Conservation (phyloP, 2,329 filamentous ascomycete genomes). For the Epicoccum sorghinum region DNA sequence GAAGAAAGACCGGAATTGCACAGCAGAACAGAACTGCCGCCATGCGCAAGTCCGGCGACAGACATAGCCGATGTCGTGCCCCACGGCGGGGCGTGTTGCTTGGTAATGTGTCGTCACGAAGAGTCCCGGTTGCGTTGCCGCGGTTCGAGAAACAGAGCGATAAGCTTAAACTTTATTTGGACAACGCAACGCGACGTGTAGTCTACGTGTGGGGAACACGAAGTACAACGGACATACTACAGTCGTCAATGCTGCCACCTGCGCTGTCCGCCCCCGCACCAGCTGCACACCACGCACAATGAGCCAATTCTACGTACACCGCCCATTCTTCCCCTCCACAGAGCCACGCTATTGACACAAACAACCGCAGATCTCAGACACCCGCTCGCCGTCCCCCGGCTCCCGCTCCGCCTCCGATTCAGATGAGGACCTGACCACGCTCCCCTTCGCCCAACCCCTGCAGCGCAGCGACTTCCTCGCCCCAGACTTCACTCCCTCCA, state of each 20-base stretch:
- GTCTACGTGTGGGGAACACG: no score
- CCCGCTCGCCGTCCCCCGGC: constrained; percentile 6
- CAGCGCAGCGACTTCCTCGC: constrained; percentile 82
- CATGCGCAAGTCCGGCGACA: background rate
- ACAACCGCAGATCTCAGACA: constrained; percentile 20
- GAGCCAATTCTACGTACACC: constrained; percentile 57
- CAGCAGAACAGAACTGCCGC: background rate
- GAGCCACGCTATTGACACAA: background rate
- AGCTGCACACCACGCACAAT: constrained; percentile 37
- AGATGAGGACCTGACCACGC: constrained; percentile 67
- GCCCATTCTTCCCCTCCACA: background rate
- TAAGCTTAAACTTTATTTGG: constrained; percentile 13
- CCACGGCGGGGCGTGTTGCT: constrained; percentile 21
- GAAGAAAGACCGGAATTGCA: background rate
- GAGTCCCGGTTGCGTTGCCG: constrained; percentile 2
- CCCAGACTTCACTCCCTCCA: constrained; percentile 74
- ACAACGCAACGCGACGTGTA: background rate
- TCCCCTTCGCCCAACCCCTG: constrained; percentile 88
- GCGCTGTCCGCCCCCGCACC: background rate
- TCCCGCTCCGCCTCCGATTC: constrained; percentile 2
- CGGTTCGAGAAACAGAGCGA: background rate
- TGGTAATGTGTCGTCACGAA: constrained; percentile 17
- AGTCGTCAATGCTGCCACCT: no score
- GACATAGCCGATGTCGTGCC: constrained; percentile 14
- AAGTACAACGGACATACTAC: no score